These are phyloP conservation scores for Thalassiosira hispida DNA, from an alignment of 352 stramenopile species.

Conservation along the genomic window DNA sequence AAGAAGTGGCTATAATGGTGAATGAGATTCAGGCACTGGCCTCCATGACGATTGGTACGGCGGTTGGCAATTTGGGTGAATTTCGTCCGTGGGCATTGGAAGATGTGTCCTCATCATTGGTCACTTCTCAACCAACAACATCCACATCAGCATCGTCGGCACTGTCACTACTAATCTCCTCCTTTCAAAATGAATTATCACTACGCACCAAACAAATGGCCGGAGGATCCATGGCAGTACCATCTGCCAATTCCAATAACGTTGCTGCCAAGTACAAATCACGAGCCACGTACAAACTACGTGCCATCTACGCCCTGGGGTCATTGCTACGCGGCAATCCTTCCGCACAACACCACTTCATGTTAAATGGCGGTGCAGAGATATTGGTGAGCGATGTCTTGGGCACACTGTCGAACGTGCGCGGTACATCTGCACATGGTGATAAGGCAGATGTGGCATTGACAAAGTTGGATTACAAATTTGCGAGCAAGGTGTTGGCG, in stretches of 20 bases:
- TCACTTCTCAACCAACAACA: constrained; percentile 25
- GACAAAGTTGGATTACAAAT: constrained; percentile 57
- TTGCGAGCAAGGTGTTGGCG: constrained; percentile 51
- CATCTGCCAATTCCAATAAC: constrained; percentile 12
- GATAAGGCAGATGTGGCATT: constrained; percentile 1
- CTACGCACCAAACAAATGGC: constrained; percentile 24
- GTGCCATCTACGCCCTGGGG: constrained; percentile 71
- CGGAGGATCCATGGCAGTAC: constrained; percentile 23
- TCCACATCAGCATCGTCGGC: constrained; percentile 2
- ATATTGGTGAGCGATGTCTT: constrained; percentile 35
- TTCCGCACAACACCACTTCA: constrained; percentile 60
- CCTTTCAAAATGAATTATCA: constrained; percentile 34
- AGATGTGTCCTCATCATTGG: constrained; percentile 29
- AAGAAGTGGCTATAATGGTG: constrained; percentile 22
- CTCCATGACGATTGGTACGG: constrained; percentile 73
- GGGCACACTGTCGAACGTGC: constrained; percentile 41
- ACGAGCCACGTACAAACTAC: constrained; percentile 38
- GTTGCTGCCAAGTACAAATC: constrained; percentile 4
- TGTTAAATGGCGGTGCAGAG: constrained; percentile 40
- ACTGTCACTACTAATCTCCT: constrained; percentile 27
- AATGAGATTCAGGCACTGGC: constrained; percentile 66
- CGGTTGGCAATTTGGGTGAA: constrained; percentile 80
- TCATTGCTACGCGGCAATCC: constrained; percentile 74
- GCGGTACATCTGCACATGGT: constrained; percentile 11
- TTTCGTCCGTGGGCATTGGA: constrained; percentile 75